These are phyloP conservation scores for Tremella fuciformis DNA, from an alignment of 768 basidiomycete species.

Conservation along the genomic window DNA sequence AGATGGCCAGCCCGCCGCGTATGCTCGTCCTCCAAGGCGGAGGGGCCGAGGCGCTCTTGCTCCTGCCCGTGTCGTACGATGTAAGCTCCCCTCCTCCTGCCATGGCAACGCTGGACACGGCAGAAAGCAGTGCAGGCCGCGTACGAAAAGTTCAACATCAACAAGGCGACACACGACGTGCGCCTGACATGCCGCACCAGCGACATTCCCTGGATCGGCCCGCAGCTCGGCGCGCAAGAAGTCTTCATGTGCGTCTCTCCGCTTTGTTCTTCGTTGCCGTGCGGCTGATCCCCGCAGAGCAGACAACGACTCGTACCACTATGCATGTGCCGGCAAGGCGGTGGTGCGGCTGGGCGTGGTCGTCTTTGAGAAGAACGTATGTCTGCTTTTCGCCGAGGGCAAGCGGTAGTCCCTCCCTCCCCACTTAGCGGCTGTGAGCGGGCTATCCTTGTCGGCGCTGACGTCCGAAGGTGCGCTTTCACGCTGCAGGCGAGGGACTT, in stretches of 20 bases:
- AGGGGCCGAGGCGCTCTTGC: constrained; percentile 44
- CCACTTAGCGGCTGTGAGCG: neutral
- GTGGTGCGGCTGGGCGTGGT: constrained; percentile 44
- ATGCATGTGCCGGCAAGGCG: constrained; percentile 48
- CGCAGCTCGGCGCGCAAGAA: constrained; percentile 28
- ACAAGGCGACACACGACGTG: constrained; percentile 36
- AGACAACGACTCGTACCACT: constrained; percentile 50
- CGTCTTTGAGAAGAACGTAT: constrained; percentile 44
- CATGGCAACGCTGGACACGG: neutral
- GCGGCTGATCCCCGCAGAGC: constrained; percentile 24
- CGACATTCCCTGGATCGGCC: constrained; percentile 44
- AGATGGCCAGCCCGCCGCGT: constrained; percentile 30
- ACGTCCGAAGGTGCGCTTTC: no score
- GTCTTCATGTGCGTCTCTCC: constrained; percentile 41
- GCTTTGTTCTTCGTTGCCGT: neutral
- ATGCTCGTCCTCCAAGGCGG: constrained; percentile 49
- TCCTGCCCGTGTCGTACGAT: constrained; percentile 41
- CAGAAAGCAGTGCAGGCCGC: constrained; percentile 45
- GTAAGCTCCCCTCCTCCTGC: constrained; percentile 17
- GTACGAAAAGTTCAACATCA: constrained; percentile 43
- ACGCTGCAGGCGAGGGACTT: no score
- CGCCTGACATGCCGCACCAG: constrained; percentile 39
- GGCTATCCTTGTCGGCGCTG: no score
- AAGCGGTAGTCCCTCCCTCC: constrained; percentile 1
- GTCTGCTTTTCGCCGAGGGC: constrained; percentile 12